Base-by-base conservation (phyloP, 208 protist genomes). In the Eutreptiella sp. region DNA sequence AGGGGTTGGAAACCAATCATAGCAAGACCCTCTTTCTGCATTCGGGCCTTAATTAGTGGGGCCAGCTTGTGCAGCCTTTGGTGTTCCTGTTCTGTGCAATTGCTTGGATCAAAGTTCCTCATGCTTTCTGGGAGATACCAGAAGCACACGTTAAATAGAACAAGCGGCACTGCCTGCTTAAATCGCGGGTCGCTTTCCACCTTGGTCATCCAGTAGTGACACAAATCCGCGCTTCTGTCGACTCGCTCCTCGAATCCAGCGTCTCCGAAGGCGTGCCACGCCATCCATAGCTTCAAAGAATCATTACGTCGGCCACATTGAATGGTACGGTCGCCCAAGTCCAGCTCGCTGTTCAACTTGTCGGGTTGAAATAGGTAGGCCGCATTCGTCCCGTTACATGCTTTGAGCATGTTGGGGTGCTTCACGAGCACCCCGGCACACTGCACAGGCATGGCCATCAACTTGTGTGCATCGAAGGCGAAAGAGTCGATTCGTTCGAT, bases 371-470 rank as follows among this genome's bases (percentile, higher is more conserved):
- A 78, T 1, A 74, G 72, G 46, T 78, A 76, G 14, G 19, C 14
- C 19, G 66, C 66, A 14, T 55, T 70, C 14, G 43, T 48, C 16
- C 55, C 14, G 33, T 69, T 73, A 38, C 45, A 74, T 27, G 45
- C 50, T n/a, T 5, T 0, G 0, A 68, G 58, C 4, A 58, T 7
- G n/a, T 24, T 46, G 28, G 27, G 26, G 4, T 2, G 16, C 5
- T 36, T 62, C 31, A 61, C 72, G n/a, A 81, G 53, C n/a, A 80
- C 33, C 14, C 58, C 63, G 5, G 73, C 52, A 66, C 71, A 74
- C 62, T 79, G 74, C 28, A 76, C 46, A 24, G 73, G 68, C 16
- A 78, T 38, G 21, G 75, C 70, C 52, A 82, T 47, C 35, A 55
- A 60, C 70, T 81, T 81, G 63, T 77, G 70, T 11, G 64, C 27